Conservation (phyloP, 2,329 filamentous ascomycete species). For the Clonostachys sp. region DNA sequence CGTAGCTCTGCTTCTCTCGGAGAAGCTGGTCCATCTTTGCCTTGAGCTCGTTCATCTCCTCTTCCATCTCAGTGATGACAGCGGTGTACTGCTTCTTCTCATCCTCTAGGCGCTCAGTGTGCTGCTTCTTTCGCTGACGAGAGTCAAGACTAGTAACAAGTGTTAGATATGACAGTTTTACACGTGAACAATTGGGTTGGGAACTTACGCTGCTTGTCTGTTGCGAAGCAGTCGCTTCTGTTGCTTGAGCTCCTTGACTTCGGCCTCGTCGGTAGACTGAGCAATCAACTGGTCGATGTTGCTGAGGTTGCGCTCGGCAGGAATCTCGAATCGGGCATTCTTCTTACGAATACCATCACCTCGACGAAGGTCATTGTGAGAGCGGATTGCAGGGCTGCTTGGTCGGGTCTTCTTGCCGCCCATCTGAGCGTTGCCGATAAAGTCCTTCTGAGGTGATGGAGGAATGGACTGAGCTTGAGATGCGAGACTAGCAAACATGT, state of each 20-base stretch:
- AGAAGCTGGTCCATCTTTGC: conserved; percentile 66
- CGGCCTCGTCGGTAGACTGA: conserved; percentile 81
- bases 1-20: conserved; percentile 69
- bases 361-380: conserved; percentile 71
- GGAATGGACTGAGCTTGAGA: conserved; percentile 44
- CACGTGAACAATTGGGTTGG: not conserved
- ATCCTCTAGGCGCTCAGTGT: conserved; percentile 93
- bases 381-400: conserved; percentile 65
- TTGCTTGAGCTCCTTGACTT: conserved; percentile 97
- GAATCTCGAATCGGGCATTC: conserved; percentile 97
- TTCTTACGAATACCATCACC: conserved; percentile 96
- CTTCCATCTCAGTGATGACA: conserved; percentile 73
- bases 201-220: conserved; percentile 85
- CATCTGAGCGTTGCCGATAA: conserved; percentile 43
- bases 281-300: conserved; percentile 94
- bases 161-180: conserved; percentile 6
- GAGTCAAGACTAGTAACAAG: conserved; percentile 77
- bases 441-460: conserved; percentile 54
- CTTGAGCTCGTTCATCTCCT: conserved; percentile 66
- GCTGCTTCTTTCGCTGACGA: conserved; percentile 94
- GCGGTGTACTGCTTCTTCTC: conserved; percentile 90
- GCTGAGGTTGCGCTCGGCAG: conserved; percentile 83
- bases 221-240: conserved; percentile 94
- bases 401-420: conserved; percentile 59
- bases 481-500: conserved; percentile 49